Evolutionary conservation across 768 basidiomycete genomes (phyloP), one percentile per base, ranked within the genome.

Genomic region (Podaxis sp.): DNA sequence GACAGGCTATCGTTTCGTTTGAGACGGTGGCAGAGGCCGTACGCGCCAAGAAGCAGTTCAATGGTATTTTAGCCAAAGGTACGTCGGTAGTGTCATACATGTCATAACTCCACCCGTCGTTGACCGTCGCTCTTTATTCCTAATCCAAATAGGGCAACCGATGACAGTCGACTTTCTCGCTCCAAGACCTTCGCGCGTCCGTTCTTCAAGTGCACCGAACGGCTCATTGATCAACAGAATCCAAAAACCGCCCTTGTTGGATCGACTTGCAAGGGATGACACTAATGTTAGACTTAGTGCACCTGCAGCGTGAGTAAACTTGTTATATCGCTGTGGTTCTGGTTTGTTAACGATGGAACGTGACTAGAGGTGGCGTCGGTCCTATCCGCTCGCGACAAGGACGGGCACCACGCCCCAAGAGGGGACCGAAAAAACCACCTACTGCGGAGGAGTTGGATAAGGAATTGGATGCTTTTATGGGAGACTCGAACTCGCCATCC

Each of bases 11-110:
- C 68, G 79, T 97, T 72, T 82, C 87, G 8, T 96, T 88, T 77
- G 90, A 93, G 76, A 92, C 87, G 2, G 68, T 83, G 17, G 81
- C 83, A 59, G 92, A 96, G 73, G 95, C 95, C 38, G 86, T 87
- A 42, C 81, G 83, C 63, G 95, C 94, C 59, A 92, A 92, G 77
- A 89, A 88, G 65, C 88, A 92, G 66, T 91, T 90, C 63, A 84
- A 95, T 71, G 93, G 94, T 51, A 89, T 92, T 68, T 82, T 93
- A 65, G 93, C 93, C 38, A 96, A 93, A 79, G 93, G 95, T 95
- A 74, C 30, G 19, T 46, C 8, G n/a, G 8, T 19, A n/a, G 15
- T 46, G 33, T 46, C 40, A 42, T 13, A 15, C 17, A 13, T 42
- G 17, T n/a, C 17, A 4, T 42, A 15, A 42, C 3, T 17, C 13